Base-by-base conservation (phyloP, 2,329 filamentous ascomycete genomes). In the Niveomyces coronatus region DNA sequence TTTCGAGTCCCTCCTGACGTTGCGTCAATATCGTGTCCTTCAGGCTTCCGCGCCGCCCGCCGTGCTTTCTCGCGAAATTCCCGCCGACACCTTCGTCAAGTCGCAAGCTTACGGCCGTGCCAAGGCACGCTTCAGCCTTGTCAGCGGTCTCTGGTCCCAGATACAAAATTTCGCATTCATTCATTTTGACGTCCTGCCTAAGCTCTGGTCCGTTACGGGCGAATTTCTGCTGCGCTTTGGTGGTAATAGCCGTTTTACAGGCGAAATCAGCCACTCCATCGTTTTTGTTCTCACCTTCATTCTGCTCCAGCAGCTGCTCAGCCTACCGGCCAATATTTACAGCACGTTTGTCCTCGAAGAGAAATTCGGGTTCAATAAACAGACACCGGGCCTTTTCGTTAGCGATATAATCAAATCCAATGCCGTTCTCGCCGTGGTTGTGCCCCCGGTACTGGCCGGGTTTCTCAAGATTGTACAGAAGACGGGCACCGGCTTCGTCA, bases 331-430 rank as follows among this genome's bases (percentile, higher is more conserved):
- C 43, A 83, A 79, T 39, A 79, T 95, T 60, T 98, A 96, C 69
- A 80, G 88, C 64, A 91, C 86, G 10, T 98, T 98, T 55, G 85
- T 96, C 33, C 70, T 98, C 40, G 91, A 98, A 63, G 88, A 95
- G 64, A 84, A 86, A 57, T 98, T 94, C 52, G 91, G 91, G 35
- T 98, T 98, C 76, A 98, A 98, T 65, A 98, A 98, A 68, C 87
- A 94, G 70, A 96, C 91, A 0, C 67, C 86, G 39, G 79, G 79
- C 60, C 71, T 96, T 20, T 98, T 89, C 71, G 57, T 95, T 37
- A 84, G 76, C 51, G 91, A 98, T 58, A 79, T 94, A 66, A 60
- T 96, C 65, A 98, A 98, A 71, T 79, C 82, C 22, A 87, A 94
- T 60, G 71, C 85, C 49, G 74, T 98, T 42, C 77, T 80, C 36